These are phyloP conservation scores for Cyanidium caldarium DNA, from an alignment of 23 red algal species.

Conservation along the genomic window DNA sequence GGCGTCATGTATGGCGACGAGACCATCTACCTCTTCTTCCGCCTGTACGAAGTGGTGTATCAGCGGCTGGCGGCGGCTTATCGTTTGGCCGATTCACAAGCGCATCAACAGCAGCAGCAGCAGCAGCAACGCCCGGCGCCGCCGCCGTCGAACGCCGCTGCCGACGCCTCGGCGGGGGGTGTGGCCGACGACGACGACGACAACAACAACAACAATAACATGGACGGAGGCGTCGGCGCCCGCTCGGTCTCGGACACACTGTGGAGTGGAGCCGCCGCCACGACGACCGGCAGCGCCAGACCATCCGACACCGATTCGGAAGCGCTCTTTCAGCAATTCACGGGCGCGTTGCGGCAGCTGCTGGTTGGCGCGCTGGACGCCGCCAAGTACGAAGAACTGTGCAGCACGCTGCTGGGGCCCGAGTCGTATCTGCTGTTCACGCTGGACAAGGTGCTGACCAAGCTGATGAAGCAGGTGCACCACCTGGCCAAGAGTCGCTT, in stretches of 20 bases:
- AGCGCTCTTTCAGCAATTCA: neutral
- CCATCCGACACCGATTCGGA: constrained; percentile 14
- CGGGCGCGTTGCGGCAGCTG: constrained; percentile 16
- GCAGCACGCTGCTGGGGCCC: constrained; percentile 60
- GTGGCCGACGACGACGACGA: too few species aligned
- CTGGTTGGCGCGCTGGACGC: constrained; percentile 33
- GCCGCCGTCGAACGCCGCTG: neutral
- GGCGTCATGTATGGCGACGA: constrained; percentile 71
- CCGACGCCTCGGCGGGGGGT: neutral
- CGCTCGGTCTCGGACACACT: neutral
- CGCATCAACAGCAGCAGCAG: constrained; percentile 1
- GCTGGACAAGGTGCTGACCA: constrained; percentile 64
- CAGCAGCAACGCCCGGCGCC: neutral
- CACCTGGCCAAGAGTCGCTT: neutral
- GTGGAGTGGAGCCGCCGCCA: neutral
- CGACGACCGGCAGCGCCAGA: neutral
- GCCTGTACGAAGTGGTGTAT: constrained; percentile 50
- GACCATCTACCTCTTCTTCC: constrained; percentile 56
- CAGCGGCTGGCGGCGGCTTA: constrained; percentile 50
- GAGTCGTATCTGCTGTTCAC: constrained; percentile 66
- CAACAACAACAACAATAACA: too few species aligned
- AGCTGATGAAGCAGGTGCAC: constrained; percentile 49
- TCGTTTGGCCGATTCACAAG: constrained; percentile 25
- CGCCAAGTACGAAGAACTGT: constrained; percentile 66
- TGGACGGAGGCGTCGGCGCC: neutral